Conservation (phyloP, 768 basidiomycete genomes). For the Russula dissimulans region DNA sequence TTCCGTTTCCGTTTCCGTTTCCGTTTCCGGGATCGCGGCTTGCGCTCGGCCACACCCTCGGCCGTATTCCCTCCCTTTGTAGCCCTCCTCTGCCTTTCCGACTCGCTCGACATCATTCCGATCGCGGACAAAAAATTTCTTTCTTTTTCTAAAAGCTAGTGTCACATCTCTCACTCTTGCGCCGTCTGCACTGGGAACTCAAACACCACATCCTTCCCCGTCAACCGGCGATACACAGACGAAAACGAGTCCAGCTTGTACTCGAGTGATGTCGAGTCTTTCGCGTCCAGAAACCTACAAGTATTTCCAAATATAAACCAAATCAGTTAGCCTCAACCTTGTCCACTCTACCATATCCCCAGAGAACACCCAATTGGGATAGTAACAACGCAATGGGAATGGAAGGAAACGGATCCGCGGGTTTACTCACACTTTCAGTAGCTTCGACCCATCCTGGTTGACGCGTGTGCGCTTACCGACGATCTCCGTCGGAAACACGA, state of each 20-base stretch:
- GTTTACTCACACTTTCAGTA: conserved; percentile 87
- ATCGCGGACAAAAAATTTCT: not conserved
- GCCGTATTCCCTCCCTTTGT: not conserved
- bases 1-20: too few relatives aligned
- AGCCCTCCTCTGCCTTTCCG: too few relatives aligned
- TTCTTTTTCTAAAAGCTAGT: not conserved
- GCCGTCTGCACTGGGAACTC: conserved; percentile 70
- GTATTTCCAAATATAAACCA: not conserved
- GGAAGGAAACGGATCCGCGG: conserved; percentile 2
- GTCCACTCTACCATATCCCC: not conserved
- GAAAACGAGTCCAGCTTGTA: conserved; percentile 99
- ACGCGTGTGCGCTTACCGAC: conserved; percentile 97
- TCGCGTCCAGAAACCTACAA: conserved; percentile 87
- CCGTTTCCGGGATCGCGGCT: not conserved
- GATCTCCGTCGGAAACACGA: conserved; percentile 98
- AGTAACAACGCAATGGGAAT: not conserved
- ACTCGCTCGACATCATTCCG: not conserved
- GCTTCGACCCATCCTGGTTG: conserved; percentile 86
- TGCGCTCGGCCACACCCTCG: not conserved
- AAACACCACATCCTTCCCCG: conserved; percentile 94
- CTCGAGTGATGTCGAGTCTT: conserved; percentile 96
- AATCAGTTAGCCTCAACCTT: not conserved
- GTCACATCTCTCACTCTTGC: conserved; percentile 42
- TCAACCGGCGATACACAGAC: conserved; percentile 89
- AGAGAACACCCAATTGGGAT: conserved; percentile 4